phyloP scores from a whole-genome alignment of 768 basidiomycete genomes.

The Lactarius akahatsu region DNA sequence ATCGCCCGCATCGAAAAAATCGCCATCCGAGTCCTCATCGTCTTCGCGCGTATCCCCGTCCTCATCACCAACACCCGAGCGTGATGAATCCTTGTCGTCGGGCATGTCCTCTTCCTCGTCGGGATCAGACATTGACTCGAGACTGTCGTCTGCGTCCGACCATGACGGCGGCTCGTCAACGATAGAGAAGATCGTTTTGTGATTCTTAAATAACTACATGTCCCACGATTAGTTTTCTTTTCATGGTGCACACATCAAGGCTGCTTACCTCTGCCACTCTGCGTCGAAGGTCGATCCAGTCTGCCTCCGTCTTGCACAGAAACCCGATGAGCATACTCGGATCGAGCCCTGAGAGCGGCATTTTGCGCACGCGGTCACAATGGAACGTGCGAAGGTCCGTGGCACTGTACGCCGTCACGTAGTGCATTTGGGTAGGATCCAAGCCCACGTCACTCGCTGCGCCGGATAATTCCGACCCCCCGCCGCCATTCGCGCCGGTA shows the following conservation, averaged over 20 bases:
- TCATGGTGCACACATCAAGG: slow-evolving; percentile 19
- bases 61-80: slow-evolving; percentile 5
- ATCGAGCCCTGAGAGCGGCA: slow-evolving; percentile 86
- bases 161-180: slow-evolving; percentile 87
- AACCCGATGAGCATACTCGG: slow-evolving; percentile 98
- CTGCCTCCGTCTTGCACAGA: slow-evolving; percentile 73
- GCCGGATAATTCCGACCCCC: slow-evolving; percentile 27
- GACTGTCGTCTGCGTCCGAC: slow-evolving; percentile 72
- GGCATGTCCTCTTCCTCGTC: slow-evolving; percentile 62
- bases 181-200: slow-evolving; percentile 77
- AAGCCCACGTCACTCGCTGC: slow-evolving; percentile 26
- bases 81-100: slow-evolving; percentile 40
- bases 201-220: slow-evolving; percentile 43
- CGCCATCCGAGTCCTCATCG: slow-evolving; percentile 43
- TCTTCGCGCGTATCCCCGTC: slow-evolving; percentile 33
- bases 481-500: slow-evolving; percentile 38
- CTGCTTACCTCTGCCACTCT: slow-evolving; percentile 69
- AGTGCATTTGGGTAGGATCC: slow-evolving; percentile 58
- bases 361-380: slow-evolving; percentile 94
- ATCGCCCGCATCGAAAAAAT: slow-evolving; percentile 51
- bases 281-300: slow-evolving; percentile 79
- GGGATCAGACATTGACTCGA: slow-evolving; percentile 81
- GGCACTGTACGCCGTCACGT: slow-evolving; percentile 68
- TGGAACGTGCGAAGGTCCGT: slow-evolving; percentile 87
- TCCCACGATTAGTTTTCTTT: neutral